Conservation (phyloP, 176 grass and related monocot genomes). For the Poa annua region DNA sequence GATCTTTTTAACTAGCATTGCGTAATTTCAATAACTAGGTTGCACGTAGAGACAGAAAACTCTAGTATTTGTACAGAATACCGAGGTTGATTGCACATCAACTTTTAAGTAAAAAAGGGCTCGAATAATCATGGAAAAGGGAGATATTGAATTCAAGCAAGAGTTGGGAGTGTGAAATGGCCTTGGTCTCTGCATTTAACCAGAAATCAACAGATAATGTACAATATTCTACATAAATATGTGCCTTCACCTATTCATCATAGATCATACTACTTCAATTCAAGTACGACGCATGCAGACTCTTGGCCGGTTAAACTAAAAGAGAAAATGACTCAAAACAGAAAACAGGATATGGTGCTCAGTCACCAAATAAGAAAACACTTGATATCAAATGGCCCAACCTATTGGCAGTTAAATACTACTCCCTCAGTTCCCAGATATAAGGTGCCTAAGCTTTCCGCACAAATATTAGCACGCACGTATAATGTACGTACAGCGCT, state of each 20-base stretch:
- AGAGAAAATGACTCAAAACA: slow-evolving; percentile 1
- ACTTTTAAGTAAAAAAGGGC: not conserved
- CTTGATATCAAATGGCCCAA: not conserved
- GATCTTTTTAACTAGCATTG: not conserved
- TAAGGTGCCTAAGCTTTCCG: too few species aligned
- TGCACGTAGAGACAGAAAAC: not conserved
- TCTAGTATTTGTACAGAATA: not conserved
- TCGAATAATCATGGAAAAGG: not conserved
- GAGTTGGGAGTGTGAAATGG: not conserved
- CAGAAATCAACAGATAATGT: not conserved
- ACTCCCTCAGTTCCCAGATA: too few species aligned
- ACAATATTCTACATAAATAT: not conserved
- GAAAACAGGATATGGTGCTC: not conserved
- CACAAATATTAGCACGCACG: too few species aligned
- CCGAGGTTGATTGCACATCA: not conserved
- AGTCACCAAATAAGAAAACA: not conserved
- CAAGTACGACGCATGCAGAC: not conserved
- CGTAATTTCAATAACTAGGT: not conserved
- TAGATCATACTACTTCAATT: not conserved
- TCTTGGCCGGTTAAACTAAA: not conserved
- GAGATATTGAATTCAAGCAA: not conserved
- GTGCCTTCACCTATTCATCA: not conserved
- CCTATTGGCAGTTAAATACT: not conserved
- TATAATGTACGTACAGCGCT: too few species aligned
- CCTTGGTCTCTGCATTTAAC: not conserved